These are phyloP conservation scores for Kwoniella bestiolae DNA, from an alignment of 768 basidiomycete genomes.

Conservation along the genomic window DNA sequence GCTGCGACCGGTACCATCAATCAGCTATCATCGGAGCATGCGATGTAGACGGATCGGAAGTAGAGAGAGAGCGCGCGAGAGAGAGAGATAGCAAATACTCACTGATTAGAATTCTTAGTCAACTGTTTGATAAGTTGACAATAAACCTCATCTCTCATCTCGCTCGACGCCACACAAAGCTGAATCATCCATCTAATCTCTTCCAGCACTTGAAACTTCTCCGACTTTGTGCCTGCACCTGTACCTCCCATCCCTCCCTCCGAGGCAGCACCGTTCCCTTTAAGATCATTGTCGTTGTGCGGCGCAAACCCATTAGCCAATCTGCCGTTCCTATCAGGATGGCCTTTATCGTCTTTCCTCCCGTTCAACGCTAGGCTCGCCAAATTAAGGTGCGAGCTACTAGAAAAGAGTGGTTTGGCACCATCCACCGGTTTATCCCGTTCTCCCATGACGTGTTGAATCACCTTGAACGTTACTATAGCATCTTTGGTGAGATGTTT, in stretches of 20 bases:
- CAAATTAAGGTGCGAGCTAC: conserved; percentile 23
- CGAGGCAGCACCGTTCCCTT: too few relatives aligned
- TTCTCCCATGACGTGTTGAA: conserved; percentile 93
- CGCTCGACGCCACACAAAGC: conserved; percentile 76
- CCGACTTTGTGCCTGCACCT: conserved; percentile 21
- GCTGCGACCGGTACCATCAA: conserved; percentile 58
- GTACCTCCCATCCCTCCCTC: not conserved
- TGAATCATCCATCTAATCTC: conserved; percentile 85
- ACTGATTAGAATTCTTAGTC: conserved; percentile 78
- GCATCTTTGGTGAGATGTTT: conserved; percentile 76
- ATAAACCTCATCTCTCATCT: conserved; percentile 90
- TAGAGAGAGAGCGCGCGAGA: too few relatives aligned
- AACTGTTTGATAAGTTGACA: conserved; percentile 93
- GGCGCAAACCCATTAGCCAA: conserved; percentile 17
- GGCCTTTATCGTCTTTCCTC: conserved; percentile 49
- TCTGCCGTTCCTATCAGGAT: conserved; percentile 28
- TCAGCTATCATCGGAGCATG: not conserved
- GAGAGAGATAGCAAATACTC: conserved; percentile 57
- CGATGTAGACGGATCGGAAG: too few relatives aligned
- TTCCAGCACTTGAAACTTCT: conserved; percentile 62
- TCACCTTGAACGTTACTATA: conserved; percentile 80
- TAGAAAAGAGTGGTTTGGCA: conserved; percentile 16
- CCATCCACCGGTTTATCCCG: conserved; percentile 64
- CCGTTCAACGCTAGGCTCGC: conserved; percentile 21
- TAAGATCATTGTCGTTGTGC: not conserved